These are phyloP conservation scores for Tricholoma flavovirens DNA, from an alignment of 768 basidiomycete genomes.

Conservation along the genomic window DNA sequence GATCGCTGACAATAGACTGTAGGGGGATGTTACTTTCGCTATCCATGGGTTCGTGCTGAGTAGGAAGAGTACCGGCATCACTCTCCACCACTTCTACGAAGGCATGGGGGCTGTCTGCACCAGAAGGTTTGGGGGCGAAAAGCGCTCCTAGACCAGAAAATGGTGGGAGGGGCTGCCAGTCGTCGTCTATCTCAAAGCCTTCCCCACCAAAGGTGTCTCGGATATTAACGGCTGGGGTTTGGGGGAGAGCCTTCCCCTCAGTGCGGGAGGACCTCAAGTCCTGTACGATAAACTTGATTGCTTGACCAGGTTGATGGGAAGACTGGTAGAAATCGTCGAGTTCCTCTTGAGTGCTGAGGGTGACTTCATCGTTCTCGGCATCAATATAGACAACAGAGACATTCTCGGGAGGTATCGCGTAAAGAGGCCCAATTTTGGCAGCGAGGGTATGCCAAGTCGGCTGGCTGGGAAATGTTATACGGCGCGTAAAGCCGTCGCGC, in stretches of 20 bases:
- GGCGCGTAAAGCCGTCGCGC: slow-evolving; percentile 53
- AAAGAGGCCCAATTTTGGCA: slow-evolving; percentile 46
- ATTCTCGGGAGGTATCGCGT: slow-evolving; percentile 46
- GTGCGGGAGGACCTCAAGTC: slow-evolving; percentile 44
- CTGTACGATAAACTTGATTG: slow-evolving; percentile 57
- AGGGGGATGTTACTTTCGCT: slow-evolving; percentile 28
- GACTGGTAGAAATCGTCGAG: slow-evolving; percentile 64
- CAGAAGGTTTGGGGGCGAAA: slow-evolving; percentile 25
- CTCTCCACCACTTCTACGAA: slow-evolving; percentile 54
- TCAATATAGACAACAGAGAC: slow-evolving; percentile 72
- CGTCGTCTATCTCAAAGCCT: slow-evolving; percentile 47
- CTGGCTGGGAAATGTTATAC: slow-evolving; percentile 41
- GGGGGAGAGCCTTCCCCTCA: slow-evolving; percentile 23
- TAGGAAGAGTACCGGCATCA: slow-evolving; percentile 25
- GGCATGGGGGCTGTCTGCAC: slow-evolving; percentile 46
- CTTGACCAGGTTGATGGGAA: slow-evolving; percentile 22
- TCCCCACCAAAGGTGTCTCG: slow-evolving; percentile 58
- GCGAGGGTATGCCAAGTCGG: slow-evolving; percentile 55
- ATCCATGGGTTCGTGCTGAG: slow-evolving; percentile 19
- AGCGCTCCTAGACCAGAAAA: slow-evolving; percentile 31
- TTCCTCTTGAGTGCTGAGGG: slow-evolving; percentile 71
- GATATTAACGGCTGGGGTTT: slow-evolving; percentile 27
- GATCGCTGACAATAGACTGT: slow-evolving; percentile 15
- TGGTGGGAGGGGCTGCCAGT: slow-evolving; percentile 55
- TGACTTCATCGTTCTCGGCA: slow-evolving; percentile 68